Evolutionary conservation across 805 yeast species (phyloP).

Genomic region (Wickerhamiella dianesei): DNA sequence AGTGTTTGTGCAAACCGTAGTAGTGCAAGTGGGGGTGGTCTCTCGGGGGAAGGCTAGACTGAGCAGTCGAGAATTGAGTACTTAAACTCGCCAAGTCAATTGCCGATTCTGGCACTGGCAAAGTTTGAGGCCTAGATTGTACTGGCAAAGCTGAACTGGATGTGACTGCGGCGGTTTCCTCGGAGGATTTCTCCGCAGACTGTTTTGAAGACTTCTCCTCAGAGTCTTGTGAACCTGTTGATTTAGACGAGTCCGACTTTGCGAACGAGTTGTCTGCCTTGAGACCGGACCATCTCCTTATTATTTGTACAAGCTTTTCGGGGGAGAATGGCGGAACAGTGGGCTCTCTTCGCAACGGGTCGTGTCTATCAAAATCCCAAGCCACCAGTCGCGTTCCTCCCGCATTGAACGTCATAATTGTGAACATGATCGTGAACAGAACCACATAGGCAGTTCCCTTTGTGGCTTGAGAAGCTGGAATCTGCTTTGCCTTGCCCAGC

Average conservation of each 20-base stretch:
- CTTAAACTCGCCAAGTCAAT: not conserved
- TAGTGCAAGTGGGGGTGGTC: not conserved
- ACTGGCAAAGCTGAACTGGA: not conserved
- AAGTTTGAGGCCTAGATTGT: constrained; percentile 2
- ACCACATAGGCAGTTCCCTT: constrained; percentile 77
- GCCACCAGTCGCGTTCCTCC: constrained; percentile 63
- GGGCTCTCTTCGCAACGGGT: constrained; percentile 15
- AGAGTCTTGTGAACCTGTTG: not conserved
- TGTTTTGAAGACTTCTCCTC: not conserved
- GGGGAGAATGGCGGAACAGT: constrained; percentile 16
- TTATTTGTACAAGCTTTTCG: not conserved
- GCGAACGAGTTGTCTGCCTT: not conserved
- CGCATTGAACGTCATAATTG: constrained; percentile 54
- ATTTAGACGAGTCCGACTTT: not conserved
- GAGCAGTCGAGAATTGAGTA: not conserved
- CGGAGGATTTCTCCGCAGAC: not conserved
- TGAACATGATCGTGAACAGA: constrained; percentile 57
- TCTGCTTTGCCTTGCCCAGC: constrained; percentile 44
- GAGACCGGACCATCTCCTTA: not conserved
- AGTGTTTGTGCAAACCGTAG: not conserved
- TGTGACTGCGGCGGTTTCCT: not conserved
- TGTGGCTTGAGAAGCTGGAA: constrained; percentile 46
- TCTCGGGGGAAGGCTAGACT: not conserved
- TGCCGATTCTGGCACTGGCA: no score
- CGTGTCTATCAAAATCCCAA: constrained; percentile 43